Base-by-base conservation (phyloP, 2,329 filamentous ascomycete species). In the Coniochaeta sp. region DNA sequence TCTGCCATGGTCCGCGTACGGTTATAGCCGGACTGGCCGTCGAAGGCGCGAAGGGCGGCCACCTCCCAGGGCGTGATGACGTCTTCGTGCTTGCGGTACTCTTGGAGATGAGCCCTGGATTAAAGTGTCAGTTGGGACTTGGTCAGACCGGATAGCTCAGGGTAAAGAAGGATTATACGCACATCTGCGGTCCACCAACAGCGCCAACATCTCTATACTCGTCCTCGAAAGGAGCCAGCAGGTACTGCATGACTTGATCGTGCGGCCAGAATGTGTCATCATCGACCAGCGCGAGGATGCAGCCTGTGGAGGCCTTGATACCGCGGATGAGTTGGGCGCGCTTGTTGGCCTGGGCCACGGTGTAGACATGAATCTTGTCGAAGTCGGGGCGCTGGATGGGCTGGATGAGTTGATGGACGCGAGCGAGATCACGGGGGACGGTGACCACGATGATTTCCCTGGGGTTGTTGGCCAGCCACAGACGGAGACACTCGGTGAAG, bases 401-500 rank as follows among this genome's bases (percentile, higher is more conserved):
- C 19, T 59, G 42, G 30, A 63, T 57, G 0, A 65, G 28, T 1
- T 55, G 32, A 8, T 32, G 14, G 17, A 70, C 62, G 1, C 52
- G 52, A 3, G 58, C 38, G 1, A 62, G 36, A 9, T 64, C 58
- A 3, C 52, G 55, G 0, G 57, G 44, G 1, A 64, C 50, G 0
- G 70, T 72, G 17, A 71, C 68, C 9, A 72, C 63, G 12, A 71
- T 71, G 26, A 71, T 62, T 57, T 71, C 68, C 14, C 54, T 59
- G 0, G 70, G 70, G 1, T 55, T 38, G 55, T 63, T 67, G 0
- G 56, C 54, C 0, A 72, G 63, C 68, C 66, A 70, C 1, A 63
- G 62, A 4, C 58, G 17, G 4, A 72, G 47, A 17, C 64, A 66
- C 1, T 24, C n/a, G 0, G 62, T 32, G 19, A 72, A 66, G 1